Evolutionary conservation across 257 asterid species (phyloP), one percentile per base, ranked within the genome.

Genomic region (Solanum acaule): DNA sequence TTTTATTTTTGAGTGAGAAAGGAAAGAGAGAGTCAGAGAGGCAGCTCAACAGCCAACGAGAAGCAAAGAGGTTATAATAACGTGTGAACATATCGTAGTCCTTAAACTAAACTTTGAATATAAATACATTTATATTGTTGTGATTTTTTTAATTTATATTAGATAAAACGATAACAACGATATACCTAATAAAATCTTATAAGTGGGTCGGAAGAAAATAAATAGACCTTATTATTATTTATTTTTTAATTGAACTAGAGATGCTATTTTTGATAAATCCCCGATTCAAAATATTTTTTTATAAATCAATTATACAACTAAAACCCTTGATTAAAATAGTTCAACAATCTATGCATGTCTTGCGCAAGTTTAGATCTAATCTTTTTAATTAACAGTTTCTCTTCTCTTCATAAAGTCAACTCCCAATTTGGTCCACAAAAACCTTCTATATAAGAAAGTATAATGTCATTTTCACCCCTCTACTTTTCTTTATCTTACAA

Each of bases 41-140:
- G 92, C 93, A 93, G 96, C 91, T 93, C 94, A 92, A 92, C 95
- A 87, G 93, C 88, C 90, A 38, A 84, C 40, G 63, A 44, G 25
- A 73, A 85, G 6, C 40, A 46, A 87, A 52, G 71, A 86, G 33
- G 72, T 52, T 16, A 16, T 10, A 40, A 75, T 88, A 93, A 49
- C 86, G 91, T 87, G 89, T 88, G 86, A 40, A 88, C 49, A 52
- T 18, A 56, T 88, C 93, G 91, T 89, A 87, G 90, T 92, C 84
- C 37, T 71, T 89, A 87, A 88, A 90, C 91, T 42, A 78, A 83
- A 46, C 25, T 87, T 92, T 92, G 95, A 90, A 88, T 89, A 88
- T 27, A 65, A 18, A n/a, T 65, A 3, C 34, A 85, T 22, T 63
- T 61, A 16, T 14, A 22, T 84, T 84, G 13, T 61, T 27, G 14